These are phyloP conservation scores for Puccinia sorghi DNA, from an alignment of 1,284 basidiomycete species.

Conservation along the genomic window DNA sequence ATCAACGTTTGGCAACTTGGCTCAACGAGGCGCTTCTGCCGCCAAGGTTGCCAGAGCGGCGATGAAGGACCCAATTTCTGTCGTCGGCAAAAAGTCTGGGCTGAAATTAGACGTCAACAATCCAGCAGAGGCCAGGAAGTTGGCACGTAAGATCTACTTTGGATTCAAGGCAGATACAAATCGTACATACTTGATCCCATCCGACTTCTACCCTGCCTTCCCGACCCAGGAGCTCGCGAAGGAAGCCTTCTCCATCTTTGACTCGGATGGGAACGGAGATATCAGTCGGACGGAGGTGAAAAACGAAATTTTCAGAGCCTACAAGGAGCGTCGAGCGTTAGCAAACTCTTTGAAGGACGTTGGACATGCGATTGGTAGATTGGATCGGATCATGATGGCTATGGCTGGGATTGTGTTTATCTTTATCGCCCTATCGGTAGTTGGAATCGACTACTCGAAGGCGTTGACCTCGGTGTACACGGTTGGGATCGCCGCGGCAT, in stretches of 20 bases:
- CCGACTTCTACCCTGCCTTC: slow-evolving; percentile 67
- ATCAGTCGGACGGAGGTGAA: slow-evolving; percentile 76
- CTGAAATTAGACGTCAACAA: slow-evolving; percentile 56
- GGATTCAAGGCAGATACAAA: slow-evolving; percentile 64
- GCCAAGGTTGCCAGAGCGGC: slow-evolving; percentile 52
- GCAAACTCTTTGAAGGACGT: slow-evolving; percentile 62
- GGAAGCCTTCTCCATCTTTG: slow-evolving; percentile 53
- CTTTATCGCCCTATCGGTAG: slow-evolving; percentile 71
- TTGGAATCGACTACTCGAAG: slow-evolving; percentile 66
- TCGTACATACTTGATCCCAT: slow-evolving; percentile 67
- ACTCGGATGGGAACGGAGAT: slow-evolving; percentile 69
- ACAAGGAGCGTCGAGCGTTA: slow-evolving; percentile 65
- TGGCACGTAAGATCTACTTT: slow-evolving; percentile 70
- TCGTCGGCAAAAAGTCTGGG: slow-evolving; percentile 53
- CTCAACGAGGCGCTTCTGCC: slow-evolving; percentile 50
- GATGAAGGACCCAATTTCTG: slow-evolving; percentile 52
- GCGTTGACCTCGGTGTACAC: slow-evolving; percentile 71
- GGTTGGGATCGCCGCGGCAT: slow-evolving; percentile 67
- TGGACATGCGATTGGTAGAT: slow-evolving; percentile 66
- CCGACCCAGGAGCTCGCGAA: slow-evolving; percentile 49
- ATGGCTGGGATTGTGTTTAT: slow-evolving; percentile 68
- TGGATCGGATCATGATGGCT: slow-evolving; percentile 67
- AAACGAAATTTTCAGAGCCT: slow-evolving; percentile 68
- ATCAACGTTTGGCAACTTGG: slow-evolving; percentile 44
- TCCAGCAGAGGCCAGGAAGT: slow-evolving; percentile 61